These are phyloP conservation scores for Rhododendron simsii DNA, from an alignment of 148 eudicot species.

Conservation along the genomic window DNA sequence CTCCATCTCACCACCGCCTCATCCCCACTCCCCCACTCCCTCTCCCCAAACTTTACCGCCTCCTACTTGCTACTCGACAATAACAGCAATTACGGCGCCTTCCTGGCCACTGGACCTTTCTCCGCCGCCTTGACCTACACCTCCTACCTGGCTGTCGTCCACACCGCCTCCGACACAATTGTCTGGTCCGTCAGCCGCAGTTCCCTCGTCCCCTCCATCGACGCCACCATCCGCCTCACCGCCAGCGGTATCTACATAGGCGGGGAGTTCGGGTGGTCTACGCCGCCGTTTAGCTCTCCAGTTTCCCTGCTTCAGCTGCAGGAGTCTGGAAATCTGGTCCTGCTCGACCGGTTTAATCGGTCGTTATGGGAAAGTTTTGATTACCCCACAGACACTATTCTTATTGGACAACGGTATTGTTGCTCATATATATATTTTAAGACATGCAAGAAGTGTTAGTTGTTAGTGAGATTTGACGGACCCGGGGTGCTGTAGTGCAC, in stretches of 20 bases:
- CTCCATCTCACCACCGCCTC: no score
- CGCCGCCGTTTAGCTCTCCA: slow-evolving; percentile 32
- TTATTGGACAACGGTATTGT: no score
- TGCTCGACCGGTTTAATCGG: no score
- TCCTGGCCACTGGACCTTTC: slow-evolving; percentile 6
- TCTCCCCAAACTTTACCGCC: slow-evolving; percentile 50
- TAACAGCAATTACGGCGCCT: slow-evolving; percentile 27
- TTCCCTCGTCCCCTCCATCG: slow-evolving; percentile 29
- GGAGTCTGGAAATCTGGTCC: slow-evolving; percentile 10
- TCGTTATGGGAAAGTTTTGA: no score
- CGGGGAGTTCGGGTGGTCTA: slow-evolving; percentile 53
- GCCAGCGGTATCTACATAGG: slow-evolving; percentile 27
- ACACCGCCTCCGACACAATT: slow-evolving; percentile 41
- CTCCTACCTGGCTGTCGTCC: slow-evolving; percentile 55
- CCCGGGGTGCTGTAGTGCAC: no score
- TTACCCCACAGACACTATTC: no score
- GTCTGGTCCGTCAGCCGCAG: slow-evolving; percentile 67
- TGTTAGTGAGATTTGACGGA: no score
- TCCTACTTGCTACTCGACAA: slow-evolving; percentile 37
- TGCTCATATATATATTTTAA: no score
- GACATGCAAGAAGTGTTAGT: no score
- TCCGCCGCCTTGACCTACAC: slow-evolving; percentile 51
- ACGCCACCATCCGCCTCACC: slow-evolving; percentile 30
- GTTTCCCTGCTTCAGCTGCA: slow-evolving; percentile 35
- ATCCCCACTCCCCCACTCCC: not conserved